Evolutionary conservation across 2,329 filamentous ascomycete species (phyloP).

Genomic region (Pseudocercospora crystallina): DNA sequence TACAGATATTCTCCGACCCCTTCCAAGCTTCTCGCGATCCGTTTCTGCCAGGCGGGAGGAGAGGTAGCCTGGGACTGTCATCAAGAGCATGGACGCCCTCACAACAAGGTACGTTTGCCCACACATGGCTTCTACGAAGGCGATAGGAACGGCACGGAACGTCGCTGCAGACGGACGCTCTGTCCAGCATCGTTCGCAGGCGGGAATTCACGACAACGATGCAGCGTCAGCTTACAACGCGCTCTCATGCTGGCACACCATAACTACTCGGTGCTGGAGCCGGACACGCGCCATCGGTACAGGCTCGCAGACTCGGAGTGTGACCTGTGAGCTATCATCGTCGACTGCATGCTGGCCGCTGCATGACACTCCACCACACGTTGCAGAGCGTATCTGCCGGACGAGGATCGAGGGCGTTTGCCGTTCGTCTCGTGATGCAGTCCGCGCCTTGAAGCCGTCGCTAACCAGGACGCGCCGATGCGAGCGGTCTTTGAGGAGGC

Average conservation of each 20-base stretch:
- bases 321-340: not conserved
- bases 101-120: conserved; percentile 28
- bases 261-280: no score
- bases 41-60: conserved; percentile 43
- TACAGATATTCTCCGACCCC: conserved; percentile 49
- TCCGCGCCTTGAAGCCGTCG: not conserved
- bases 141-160: no score
- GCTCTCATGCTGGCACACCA: no score
- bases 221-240: no score
- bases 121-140: no score
- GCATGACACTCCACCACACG: conserved; percentile 10
- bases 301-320: no score
- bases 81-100: conserved; percentile 33
- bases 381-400: not conserved
- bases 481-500: no score
- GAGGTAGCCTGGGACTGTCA: conserved; percentile 41
- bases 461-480: no score
- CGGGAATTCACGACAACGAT: no score
- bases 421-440: conserved; percentile 9
- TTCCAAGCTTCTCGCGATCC: conserved; percentile 47
- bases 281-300: no score
- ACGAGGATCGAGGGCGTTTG: not conserved
- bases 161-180: no score
- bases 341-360: conserved; percentile 6
- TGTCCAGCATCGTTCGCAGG: no score